Base-by-base conservation (phyloP, 768 basidiomycete species). In the Boletus reticulatus region DNA sequence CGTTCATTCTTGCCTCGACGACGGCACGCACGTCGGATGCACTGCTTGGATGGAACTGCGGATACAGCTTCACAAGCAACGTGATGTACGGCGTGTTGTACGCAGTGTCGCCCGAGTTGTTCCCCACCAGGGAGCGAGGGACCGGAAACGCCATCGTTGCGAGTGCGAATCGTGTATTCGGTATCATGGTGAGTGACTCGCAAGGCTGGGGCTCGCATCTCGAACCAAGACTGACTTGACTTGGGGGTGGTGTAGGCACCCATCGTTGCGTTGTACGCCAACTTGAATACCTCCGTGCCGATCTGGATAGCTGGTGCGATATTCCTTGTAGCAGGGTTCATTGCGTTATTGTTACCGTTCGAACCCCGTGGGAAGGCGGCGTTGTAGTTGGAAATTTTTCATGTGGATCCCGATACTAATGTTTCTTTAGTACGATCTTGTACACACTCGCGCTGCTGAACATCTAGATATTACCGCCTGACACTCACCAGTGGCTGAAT, bases 21-120 rank as follows among this genome's bases (percentile, higher is more conserved):
- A 83, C 83, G 0, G 80, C 84, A 8, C 76, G 80, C 27, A 76
- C 76, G 4, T 81, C 79, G 37, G 69, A 79, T 44, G 75, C 77
- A 10, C 66, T 85, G 10, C 76, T 85, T 8, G 82, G 75, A 17
- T 84, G 80, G 81, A 82, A 84, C 55, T 84, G 84, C 58, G 80
- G 73, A 16, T 83, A 82, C 70, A 78, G 75, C 43, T 84, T 84
- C 68, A 78, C 78, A 51, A 76, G 73, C 54, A 84, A 84, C 63
- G 65, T 82, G 51, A 83, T 82, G 80, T 83, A 83, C 54, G 81
- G 80, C 48, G 77, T 78, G 10, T 59, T 77, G 52, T 75, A 76
- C 39, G 73, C 72, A 8, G 27, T 74, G 49, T 75, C 72, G 38
- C 81, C 82, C 19, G 80, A 83, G 62, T 55, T 83, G 19, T 82